phyloP scores from a whole-genome alignment of 2,329 filamentous ascomycete species.

The Ceratocystiopsis sp. region DNA sequence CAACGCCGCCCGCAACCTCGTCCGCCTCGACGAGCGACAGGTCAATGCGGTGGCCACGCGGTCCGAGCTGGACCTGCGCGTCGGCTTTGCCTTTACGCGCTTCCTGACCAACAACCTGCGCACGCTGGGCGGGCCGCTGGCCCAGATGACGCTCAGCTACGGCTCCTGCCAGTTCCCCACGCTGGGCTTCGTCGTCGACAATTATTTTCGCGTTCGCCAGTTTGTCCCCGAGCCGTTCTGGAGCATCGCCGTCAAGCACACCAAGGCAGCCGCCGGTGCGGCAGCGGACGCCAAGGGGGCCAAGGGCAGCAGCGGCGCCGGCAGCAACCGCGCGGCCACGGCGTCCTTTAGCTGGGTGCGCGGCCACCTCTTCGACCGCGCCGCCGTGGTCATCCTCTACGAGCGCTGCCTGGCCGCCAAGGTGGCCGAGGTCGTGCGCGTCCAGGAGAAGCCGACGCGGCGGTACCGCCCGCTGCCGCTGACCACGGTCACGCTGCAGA shows the following conservation, averaged over 20 bases:
- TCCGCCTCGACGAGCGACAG: slow-evolving; percentile 67
- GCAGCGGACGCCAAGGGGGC: too few species aligned
- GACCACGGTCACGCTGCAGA: slow-evolving; percentile 92
- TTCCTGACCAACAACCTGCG: slow-evolving; percentile 71
- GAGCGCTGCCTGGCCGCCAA: slow-evolving; percentile 69
- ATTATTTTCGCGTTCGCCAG: slow-evolving; percentile 84
- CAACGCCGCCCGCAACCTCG: slow-evolving; percentile 59
- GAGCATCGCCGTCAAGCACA: slow-evolving; percentile 73
- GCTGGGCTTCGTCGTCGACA: slow-evolving; percentile 88
- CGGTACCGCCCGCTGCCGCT: slow-evolving; percentile 89
- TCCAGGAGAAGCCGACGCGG: slow-evolving; percentile 77
- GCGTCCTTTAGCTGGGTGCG: slow-evolving; percentile 76
- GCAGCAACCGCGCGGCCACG: slow-evolving; percentile 18
- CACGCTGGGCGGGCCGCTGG: slow-evolving; percentile 48
- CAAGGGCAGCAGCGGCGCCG: slow-evolving; percentile 10
- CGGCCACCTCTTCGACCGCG: slow-evolving; percentile 72
- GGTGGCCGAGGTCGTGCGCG: slow-evolving; percentile 63
- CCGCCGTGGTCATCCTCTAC: slow-evolving; percentile 63
- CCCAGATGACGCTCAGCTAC: slow-evolving; percentile 59
- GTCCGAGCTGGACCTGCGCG: slow-evolving; percentile 83
- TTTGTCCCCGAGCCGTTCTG: slow-evolving; percentile 89
- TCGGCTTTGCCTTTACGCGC: slow-evolving; percentile 83
- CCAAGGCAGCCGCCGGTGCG: slow-evolving; percentile 25
- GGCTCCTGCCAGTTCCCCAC: slow-evolving; percentile 95
- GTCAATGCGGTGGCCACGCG: slow-evolving; percentile 75